A percentile compares a stretch with the other conserved stretches of the same genome.
Conservation (phyloP, 257 asterid species). For the Capsicum pubescens region DNA sequence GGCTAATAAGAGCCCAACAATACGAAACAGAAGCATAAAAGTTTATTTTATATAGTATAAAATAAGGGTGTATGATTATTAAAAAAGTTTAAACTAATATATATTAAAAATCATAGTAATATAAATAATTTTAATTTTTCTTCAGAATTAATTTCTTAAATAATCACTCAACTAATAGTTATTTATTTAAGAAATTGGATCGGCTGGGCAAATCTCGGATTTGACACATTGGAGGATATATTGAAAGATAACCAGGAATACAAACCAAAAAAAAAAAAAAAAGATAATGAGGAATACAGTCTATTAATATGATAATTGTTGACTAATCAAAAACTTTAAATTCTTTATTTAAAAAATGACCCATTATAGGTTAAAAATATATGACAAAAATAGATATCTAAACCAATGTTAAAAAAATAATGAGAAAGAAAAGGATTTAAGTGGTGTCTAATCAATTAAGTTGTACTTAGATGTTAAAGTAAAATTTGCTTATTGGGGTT, state of each 20-base stretch:
- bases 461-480: constrained; percentile 17
- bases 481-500: constrained; percentile 35
- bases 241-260: not conserved
- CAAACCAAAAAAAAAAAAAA: not conserved
- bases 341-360: not conserved
- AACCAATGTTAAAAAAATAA: not conserved
- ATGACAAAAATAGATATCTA: not conserved
- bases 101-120: not conserved
- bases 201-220: not conserved
- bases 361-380: not conserved
- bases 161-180: no score
- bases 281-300: not conserved
- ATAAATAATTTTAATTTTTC: no score
- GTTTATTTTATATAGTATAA: no score
- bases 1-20: no score
- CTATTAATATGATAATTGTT: not conserved
- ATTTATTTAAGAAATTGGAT: no score
- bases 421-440: not conserved
- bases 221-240: not conserved
- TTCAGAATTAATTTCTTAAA: no score
- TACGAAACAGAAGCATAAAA: no score
- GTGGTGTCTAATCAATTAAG: constrained; percentile 45
- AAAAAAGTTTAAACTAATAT: not conserved
- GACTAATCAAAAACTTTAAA: not conserved
- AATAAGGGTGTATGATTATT: not conserved